Evolutionary conservation across 495 filamentous ascomycete genomes (phyloP).

Genomic region (Sphaerosporella brunnea): DNA sequence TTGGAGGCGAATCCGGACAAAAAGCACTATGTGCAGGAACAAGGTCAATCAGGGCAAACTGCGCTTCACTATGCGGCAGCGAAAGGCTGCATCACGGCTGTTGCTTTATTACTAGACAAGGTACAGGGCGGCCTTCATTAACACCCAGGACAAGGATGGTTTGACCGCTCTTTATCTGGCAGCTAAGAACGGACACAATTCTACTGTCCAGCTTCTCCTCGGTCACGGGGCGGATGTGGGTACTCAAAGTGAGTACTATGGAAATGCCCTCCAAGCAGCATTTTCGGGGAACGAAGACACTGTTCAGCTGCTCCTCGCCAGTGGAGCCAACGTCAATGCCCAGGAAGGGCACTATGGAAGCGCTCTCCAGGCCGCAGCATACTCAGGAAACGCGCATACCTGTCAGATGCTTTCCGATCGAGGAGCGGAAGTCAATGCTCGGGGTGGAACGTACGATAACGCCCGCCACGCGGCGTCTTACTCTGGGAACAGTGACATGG

Average conservation of each 20-base stretch:
- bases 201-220: slow-evolving; percentile 14
- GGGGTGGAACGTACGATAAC: too few relatives aligned
- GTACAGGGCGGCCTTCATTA: background rate
- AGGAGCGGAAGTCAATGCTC: background rate
- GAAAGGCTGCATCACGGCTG: background rate
- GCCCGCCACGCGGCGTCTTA: background rate
- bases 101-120: slow-evolving; percentile 5
- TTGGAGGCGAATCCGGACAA: background rate
- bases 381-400: background rate
- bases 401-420: background rate
- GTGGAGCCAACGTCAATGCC: background rate
- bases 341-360: background rate
- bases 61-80: slow-evolving; percentile 7
- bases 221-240: slow-evolving; percentile 11
- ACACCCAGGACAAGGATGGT: background rate
- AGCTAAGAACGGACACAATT: slow-evolving; percentile 16
- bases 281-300: background rate
- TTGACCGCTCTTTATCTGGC: slow-evolving; percentile 21
- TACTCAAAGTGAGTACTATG: slow-evolving; percentile 5
- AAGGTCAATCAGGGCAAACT: background rate
- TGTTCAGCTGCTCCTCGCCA: background rate
- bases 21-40: background rate
- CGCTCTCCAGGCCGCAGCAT: background rate
- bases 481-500: background rate
- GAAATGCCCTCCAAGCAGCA: slow-evolving; percentile 1